Evolutionary conservation across 163 green algal species (phyloP).

Genomic region (Scenedesmus sp.): DNA sequence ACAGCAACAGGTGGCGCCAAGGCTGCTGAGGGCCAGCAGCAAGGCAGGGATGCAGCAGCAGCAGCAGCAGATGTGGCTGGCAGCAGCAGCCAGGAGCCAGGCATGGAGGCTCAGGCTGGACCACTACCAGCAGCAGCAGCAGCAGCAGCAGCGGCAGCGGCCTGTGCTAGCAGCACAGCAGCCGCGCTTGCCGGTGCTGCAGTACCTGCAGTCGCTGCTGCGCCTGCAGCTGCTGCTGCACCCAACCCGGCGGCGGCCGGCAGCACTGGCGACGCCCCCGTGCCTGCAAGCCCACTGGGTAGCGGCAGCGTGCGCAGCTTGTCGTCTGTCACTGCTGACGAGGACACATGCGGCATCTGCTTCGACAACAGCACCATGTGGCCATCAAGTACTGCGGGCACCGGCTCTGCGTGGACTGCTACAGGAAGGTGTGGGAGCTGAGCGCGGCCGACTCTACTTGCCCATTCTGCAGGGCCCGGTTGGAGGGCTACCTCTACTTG

Average conservation of each 20-base stretch:
- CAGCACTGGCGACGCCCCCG: not conserved
- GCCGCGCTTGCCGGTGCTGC: not conserved
- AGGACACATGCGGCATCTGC: conserved; percentile 54
- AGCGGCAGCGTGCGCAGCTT: not conserved
- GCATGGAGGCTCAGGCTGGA: not conserved
- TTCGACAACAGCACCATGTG: conserved; percentile 56
- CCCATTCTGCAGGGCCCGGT: conserved; percentile 43
- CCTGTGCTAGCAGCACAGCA: not conserved
- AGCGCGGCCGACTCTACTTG: conserved; percentile 17
- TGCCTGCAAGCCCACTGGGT: not conserved
- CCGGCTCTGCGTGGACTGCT: conserved; percentile 53
- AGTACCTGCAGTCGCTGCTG: not conserved
- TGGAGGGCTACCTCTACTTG: conserved; percentile 51
- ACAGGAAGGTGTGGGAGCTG: conserved; percentile 54
- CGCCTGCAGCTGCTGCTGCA: not conserved
- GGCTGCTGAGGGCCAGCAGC: too few relatives aligned
- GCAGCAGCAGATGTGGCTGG: conserved; percentile 9
- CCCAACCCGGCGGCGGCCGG: not conserved
- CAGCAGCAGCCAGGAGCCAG: not conserved
- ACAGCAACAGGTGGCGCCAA: not conserved
- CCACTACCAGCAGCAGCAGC: conserved; percentile 37
- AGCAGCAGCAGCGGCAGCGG: not conserved
- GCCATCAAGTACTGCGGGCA: conserved; percentile 57
- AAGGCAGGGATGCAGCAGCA: too few relatives aligned
- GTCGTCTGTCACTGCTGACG: conserved; percentile 38